Percentiles rank a stretch among this genome's conserved stretches.
phyloP scores from a whole-genome alignment of 805 yeast genomes.

The Ogataea pini region DNA sequence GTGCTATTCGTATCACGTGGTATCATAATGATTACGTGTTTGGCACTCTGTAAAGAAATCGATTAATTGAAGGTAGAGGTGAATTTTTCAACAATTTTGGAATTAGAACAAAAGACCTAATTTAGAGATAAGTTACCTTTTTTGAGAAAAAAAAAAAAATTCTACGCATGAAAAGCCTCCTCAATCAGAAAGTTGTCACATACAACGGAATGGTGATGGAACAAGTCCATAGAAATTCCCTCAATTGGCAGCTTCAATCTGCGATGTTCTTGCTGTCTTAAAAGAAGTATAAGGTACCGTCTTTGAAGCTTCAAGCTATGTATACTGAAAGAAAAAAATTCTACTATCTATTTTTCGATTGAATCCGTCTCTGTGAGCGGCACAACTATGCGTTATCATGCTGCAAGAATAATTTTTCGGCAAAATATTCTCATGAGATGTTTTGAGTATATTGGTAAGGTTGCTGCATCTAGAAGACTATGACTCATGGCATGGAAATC shows the following conservation, averaged over 20 bases:
- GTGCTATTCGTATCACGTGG: conserved; percentile 8
- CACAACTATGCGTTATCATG: not conserved
- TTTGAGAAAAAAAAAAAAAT: not conserved
- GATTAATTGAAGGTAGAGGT: not conserved
- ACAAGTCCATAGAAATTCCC: too few relatives aligned
- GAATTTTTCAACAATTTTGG: not conserved
- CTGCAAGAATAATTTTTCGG: too few relatives aligned
- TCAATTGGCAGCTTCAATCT: too few relatives aligned
- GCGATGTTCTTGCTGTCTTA: too few relatives aligned
- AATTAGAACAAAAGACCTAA: not conserved
- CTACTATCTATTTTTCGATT: not conserved
- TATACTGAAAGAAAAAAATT: too few relatives aligned
- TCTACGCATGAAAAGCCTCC: not conserved
- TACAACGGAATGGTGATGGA: too few relatives aligned
- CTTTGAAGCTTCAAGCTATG: too few relatives aligned
- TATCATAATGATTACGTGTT: conserved; percentile 4
- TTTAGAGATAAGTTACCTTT: not conserved
- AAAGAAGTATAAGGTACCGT: too few relatives aligned
- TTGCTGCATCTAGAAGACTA: too few relatives aligned
- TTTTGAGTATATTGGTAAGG: too few relatives aligned
- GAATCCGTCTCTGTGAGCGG: conserved; percentile 1
- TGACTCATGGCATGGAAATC: not conserved
- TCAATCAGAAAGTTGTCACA: not conserved
- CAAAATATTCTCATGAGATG: too few relatives aligned
- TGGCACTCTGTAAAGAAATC: not conserved